phyloP scores from a whole-genome alignment of 192 early-diverging fungal species.

The Podila epicladia region DNA sequence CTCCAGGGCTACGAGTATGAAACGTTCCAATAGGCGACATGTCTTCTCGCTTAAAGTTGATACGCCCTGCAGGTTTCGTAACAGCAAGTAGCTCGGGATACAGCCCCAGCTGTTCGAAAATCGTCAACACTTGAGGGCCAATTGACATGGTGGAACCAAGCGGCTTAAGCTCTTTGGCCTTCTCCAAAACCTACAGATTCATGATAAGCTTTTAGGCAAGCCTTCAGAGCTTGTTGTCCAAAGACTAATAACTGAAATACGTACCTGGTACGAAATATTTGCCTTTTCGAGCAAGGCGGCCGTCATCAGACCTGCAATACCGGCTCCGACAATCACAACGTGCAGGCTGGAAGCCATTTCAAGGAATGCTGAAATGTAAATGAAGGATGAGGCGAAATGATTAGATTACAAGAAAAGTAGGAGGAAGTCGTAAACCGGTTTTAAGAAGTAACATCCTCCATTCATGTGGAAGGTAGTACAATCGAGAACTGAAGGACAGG shows the following conservation, averaged over 20 bases:
- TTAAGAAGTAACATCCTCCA: too few relatives aligned
- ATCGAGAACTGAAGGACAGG: too few relatives aligned
- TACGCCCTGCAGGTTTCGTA: conserved; percentile 23
- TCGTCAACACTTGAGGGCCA: neutral
- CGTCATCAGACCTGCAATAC: conserved; percentile 15
- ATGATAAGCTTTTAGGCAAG: too few relatives aligned
- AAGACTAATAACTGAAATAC: too few relatives aligned
- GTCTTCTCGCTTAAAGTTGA: conserved; percentile 16
- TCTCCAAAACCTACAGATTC: neutral
- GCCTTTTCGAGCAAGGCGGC: conserved; percentile 11
- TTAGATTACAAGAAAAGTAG: too few relatives aligned
- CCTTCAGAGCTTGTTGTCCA: too few relatives aligned
- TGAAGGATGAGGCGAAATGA: neutral
- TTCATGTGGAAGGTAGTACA: too few relatives aligned
- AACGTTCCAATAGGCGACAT: neutral
- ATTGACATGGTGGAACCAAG: conserved; percentile 23
- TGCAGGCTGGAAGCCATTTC: conserved; percentile 9
- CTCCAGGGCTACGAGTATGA: too few relatives aligned
- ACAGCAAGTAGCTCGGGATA: conserved; percentile 2
- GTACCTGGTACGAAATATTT: conserved; percentile 11
- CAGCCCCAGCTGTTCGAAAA: conserved; percentile 35
- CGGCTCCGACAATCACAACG: conserved; percentile 19
- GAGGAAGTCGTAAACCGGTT: too few relatives aligned
- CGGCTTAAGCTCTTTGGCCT: conserved; percentile 21
- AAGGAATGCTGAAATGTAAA: neutral